phyloP scores from a whole-genome alignment of 2,329 filamentous ascomycete genomes.

The Geosmithia morbida region DNA sequence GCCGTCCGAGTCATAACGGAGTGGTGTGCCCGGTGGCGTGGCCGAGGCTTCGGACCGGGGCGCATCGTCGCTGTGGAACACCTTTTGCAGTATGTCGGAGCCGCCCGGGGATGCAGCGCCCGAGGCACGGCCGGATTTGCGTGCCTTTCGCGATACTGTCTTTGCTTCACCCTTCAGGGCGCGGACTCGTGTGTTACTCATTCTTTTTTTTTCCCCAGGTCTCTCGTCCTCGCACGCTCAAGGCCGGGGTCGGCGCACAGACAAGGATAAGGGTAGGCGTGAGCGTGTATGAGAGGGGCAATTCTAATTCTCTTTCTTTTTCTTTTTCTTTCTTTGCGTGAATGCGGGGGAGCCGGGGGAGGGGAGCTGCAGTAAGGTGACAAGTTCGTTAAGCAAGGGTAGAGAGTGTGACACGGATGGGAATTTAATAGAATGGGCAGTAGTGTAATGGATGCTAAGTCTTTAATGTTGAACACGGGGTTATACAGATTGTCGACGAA shows the following conservation, averaged over 20 bases:
- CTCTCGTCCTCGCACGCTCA: too few species aligned
- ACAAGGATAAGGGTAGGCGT: too few species aligned
- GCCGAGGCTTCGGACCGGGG: constrained; percentile 1
- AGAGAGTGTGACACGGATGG: too few species aligned
- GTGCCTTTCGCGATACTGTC: constrained; percentile 55
- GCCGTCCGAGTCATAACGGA: constrained; percentile 17
- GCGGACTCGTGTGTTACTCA: constrained; percentile 54
- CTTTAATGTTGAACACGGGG: not conserved
- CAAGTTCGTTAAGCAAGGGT: too few species aligned
- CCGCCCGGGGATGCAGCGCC: constrained; percentile 39
- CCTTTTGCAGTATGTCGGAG: constrained; percentile 18
- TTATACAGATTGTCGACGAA: not conserved
- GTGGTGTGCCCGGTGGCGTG: constrained; percentile 2
- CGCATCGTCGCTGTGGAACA: constrained; percentile 23
- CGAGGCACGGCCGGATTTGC: constrained; percentile 42
- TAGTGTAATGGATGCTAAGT: not conserved
- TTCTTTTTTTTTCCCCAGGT: constrained; percentile 11
- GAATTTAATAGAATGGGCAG: too few species aligned
- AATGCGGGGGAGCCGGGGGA: not conserved
- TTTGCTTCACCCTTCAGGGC: constrained; percentile 57
- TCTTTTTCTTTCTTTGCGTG: too few species aligned
- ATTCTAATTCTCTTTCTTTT: too few species aligned
- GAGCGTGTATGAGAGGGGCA: too few species aligned
- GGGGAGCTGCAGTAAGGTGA: too few species aligned
- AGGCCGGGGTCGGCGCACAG: not conserved